phyloP scores from a whole-genome alignment of 2,329 filamentous ascomycete genomes.

The Pseudogymnoascus verrucosus region DNA sequence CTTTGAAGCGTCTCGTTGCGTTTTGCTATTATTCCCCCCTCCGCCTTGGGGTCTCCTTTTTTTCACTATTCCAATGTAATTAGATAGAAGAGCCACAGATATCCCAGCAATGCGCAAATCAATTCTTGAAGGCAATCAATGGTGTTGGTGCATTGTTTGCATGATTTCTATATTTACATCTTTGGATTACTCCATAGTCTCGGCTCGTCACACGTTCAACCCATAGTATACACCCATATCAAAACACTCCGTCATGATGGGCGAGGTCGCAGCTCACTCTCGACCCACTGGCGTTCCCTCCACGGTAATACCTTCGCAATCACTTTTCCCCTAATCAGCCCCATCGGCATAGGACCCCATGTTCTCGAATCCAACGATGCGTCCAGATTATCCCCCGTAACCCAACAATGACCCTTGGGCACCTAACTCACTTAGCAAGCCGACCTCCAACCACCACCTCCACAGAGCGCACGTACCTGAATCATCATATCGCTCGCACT shows the following conservation, averaged over 20 bases:
- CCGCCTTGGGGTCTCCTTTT: conserved; percentile 7
- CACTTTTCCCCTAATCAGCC: conserved; percentile 75
- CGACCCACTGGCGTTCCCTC: conserved; percentile 43
- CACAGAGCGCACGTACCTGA: conserved; percentile 34
- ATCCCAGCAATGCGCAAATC: conserved; percentile 9
- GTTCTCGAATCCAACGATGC: conserved; percentile 79
- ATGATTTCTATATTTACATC: conserved; percentile 26
- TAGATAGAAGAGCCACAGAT: conserved; percentile 22
- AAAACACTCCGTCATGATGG: background rate
- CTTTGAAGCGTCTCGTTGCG: conserved; percentile 22
- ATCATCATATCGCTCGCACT: conserved; percentile 42
- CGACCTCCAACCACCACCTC: conserved; percentile 5
- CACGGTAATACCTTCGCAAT: conserved; percentile 51
- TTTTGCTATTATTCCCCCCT: conserved; percentile 22
- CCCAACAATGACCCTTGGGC: conserved; percentile 84
- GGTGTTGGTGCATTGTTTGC: background rate
- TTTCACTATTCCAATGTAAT: conserved; percentile 28
- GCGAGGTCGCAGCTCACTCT: conserved; percentile 32
- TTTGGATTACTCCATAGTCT: background rate
- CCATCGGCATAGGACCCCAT: conserved; percentile 81
- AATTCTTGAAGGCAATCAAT: conserved; percentile 2
- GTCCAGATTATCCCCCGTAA: conserved; percentile 79
- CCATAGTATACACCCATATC: background rate
- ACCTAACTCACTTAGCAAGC: conserved; percentile 46
- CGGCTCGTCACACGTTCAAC: background rate